Evolutionary conservation across 257 asterid species (phyloP).

Genomic region (Ligustrum vulgare): DNA sequence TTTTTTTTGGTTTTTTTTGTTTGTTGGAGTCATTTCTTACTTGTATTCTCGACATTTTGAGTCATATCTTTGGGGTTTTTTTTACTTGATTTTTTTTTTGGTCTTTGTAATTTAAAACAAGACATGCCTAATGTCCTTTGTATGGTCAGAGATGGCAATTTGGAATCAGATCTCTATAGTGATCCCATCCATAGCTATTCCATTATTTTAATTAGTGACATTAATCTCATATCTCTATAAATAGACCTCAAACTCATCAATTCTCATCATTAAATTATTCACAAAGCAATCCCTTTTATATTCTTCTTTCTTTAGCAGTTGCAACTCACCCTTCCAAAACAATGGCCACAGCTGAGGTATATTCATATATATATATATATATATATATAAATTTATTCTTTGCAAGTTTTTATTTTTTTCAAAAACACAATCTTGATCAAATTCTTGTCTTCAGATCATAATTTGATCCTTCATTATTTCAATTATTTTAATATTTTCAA

Average conservation of each 20-base stretch:
- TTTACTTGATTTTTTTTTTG: too few species aligned
- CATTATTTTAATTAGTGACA: not conserved
- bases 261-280: not conserved
- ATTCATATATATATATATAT: too few species aligned
- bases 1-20: too few species aligned
- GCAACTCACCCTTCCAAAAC: not conserved
- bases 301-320: not conserved
- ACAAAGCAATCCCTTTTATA: not conserved
- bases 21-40: too few species aligned
- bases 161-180: not conserved
- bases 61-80: too few species aligned
- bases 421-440: not conserved
- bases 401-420: not conserved
- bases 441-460: too few species aligned
- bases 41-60: too few species aligned
- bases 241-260: not conserved
- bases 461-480: too few species aligned
- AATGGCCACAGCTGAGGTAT: not conserved
- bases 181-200: not conserved
- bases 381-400: not conserved
- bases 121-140: not conserved
- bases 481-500: too few species aligned
- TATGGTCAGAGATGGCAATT: not conserved
- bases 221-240: not conserved
- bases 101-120: too few species aligned